Evolutionary conservation across 306 rosid species (phyloP).

Genomic region (Inga leiocalycina): DNA sequence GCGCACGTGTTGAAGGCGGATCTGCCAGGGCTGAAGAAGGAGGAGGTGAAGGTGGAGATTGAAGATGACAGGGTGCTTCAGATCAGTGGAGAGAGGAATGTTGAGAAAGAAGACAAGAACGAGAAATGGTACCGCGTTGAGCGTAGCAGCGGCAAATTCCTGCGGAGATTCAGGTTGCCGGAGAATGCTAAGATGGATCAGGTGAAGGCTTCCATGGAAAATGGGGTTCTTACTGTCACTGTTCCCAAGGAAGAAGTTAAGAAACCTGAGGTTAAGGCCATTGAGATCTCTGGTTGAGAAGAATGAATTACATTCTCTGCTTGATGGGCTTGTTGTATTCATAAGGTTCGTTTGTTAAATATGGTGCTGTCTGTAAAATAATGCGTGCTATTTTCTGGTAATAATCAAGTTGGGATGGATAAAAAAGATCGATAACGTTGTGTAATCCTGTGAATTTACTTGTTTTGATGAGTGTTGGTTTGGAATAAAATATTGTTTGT

Average conservation of each 20-base stretch:
- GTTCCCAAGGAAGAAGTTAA: background rate
- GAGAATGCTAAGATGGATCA: background rate
- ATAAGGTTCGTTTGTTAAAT: background rate
- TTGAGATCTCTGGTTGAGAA: background rate
- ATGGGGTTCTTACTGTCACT: background rate
- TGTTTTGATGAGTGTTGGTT: background rate
- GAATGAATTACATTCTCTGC: conserved; percentile 27
- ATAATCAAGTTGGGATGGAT: too few species aligned
- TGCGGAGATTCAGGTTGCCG: background rate
- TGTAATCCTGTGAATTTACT: background rate
- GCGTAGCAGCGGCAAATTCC: background rate
- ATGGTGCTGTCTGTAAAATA: background rate
- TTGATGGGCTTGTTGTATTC: background rate
- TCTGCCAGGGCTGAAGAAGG: background rate
- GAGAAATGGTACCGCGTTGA: background rate
- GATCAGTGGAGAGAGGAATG: background rate
- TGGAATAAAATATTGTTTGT: background rate
- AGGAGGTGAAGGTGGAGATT: background rate
- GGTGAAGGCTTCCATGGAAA: background rate
- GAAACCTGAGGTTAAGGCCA: background rate
- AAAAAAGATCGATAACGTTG: background rate
- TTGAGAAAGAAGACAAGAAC: background rate
- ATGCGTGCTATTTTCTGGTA: background rate
- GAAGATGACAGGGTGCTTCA: background rate
- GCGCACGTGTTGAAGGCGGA: background rate